These are phyloP conservation scores for Beta macrorhiza DNA, from an alignment of 179 eudicot species.

Conservation along the genomic window DNA sequence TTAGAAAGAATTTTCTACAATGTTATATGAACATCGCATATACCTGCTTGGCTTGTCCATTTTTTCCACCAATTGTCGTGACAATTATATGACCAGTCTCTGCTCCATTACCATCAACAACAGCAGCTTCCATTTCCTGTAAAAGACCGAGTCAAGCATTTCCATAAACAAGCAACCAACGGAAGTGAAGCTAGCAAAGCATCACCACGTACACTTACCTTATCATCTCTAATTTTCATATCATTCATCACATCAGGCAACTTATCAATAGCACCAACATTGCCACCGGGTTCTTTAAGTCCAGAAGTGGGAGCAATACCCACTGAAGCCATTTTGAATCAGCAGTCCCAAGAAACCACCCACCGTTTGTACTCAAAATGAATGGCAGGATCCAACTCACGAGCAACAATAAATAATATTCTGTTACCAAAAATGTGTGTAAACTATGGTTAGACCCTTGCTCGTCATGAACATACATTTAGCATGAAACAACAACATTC, in stretches of 20 bases:
- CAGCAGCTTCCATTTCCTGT: slow-evolving; percentile 67
- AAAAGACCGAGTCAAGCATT: background rate
- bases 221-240: slow-evolving; percentile 76
- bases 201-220: slow-evolving; percentile 30
- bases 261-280: slow-evolving; percentile 47
- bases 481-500: background rate
- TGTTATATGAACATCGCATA: background rate
- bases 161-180: background rate
- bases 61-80: slow-evolving; percentile 68
- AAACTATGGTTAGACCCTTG: slow-evolving; percentile 2
- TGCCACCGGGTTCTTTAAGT: slow-evolving; percentile 47
- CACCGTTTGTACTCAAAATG: background rate
- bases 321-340: slow-evolving; percentile 53
- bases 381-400: background rate
- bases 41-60: slow-evolving; percentile 79
- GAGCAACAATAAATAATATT: background rate
- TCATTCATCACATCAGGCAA: slow-evolving; percentile 69
- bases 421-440: background rate
- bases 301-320: slow-evolving; percentile 56
- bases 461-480: background rate
- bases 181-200: background rate
- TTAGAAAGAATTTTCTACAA: background rate
- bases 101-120: slow-evolving; percentile 70
- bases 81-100: slow-evolving; percentile 85
- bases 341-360: background rate